Conservation (phyloP, 2,329 filamentous ascomycete species). For the Fusarium sambucinum region DNA sequence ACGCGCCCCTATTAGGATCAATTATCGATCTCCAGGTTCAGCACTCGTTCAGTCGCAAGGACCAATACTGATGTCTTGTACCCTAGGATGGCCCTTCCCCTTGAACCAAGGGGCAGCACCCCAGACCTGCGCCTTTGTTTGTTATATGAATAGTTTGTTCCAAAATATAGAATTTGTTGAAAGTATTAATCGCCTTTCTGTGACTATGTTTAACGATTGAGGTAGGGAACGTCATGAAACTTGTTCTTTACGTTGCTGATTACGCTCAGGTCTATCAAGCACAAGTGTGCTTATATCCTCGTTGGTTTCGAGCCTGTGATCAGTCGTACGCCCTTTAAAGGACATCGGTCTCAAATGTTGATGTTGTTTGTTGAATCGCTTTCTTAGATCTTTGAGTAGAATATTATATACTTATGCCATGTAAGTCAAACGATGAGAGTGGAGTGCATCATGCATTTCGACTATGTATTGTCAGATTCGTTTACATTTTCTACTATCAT, state of each 20-base stretch:
- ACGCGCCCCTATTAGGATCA: constrained; percentile 28
- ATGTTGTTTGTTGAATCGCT: not conserved
- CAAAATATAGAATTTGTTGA: constrained; percentile 40
- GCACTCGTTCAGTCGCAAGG: constrained; percentile 46
- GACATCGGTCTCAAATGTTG: not conserved
- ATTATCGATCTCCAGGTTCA: constrained; percentile 45
- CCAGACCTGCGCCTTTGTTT: constrained; percentile 32
- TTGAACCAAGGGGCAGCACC: constrained; percentile 35
- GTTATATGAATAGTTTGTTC: constrained; percentile 40
- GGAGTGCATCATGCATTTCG: not conserved
- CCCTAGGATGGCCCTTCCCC: constrained; percentile 48
- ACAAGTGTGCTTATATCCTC: not conserved
- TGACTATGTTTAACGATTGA: constrained; percentile 13
- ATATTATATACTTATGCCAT: not conserved
- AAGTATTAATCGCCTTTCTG: constrained; percentile 8
- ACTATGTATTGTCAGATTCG: not conserved
- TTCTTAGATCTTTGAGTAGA: too few relatives aligned
- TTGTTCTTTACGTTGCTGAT: constrained; percentile 17
- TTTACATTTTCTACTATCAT: not conserved
- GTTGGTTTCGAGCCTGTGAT: not conserved
- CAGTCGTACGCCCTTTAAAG: not conserved
- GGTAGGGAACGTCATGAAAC: constrained; percentile 3
- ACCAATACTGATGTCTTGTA: constrained; percentile 49
- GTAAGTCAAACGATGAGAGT: not conserved
- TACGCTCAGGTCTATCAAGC: constrained; percentile 5